These are phyloP conservation scores for Ceratobasidium sp. DNA, from an alignment of 1,284 basidiomycete genomes.

Conservation along the genomic window DNA sequence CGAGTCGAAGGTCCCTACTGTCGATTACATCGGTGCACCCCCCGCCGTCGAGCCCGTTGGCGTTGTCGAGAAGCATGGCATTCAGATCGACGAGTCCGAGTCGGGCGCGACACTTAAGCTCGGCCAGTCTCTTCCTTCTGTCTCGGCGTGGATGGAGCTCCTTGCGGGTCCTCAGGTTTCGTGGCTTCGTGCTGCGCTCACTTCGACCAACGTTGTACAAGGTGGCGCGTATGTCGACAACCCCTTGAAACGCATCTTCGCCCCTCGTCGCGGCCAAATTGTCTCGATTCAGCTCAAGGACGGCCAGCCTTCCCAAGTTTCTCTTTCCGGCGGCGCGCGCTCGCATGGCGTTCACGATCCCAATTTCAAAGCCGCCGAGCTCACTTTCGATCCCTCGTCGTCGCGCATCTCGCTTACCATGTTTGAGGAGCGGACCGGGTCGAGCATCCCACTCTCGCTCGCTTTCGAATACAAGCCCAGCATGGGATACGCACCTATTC, in stretches of 20 bases:
- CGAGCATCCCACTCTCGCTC: constrained; percentile 82
- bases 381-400: constrained; percentile 67
- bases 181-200: constrained; percentile 90
- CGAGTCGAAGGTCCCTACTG: constrained; percentile 76
- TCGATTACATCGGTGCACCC: constrained; percentile 85
- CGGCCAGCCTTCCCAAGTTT: constrained; percentile 66
- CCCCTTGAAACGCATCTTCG: constrained; percentile 87
- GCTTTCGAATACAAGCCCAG: constrained; percentile 89
- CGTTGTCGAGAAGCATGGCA: constrained; percentile 54
- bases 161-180: constrained; percentile 83
- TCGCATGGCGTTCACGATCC: constrained; percentile 79
- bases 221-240: constrained; percentile 88
- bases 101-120: constrained; percentile 68
- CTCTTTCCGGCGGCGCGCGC: constrained; percentile 80
- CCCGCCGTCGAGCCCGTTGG: constrained; percentile 55
- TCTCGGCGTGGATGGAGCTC: constrained; percentile 82
- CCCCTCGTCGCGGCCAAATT: constrained; percentile 82
- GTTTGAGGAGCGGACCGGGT: constrained; percentile 84
- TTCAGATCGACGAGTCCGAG: constrained; percentile 61
- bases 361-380: constrained; percentile 86
- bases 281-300: constrained; percentile 59
- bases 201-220: constrained; percentile 85
- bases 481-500: constrained; percentile 91
- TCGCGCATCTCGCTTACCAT: constrained; percentile 79
- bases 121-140: constrained; percentile 65